Percentiles rank a stretch among this genome's conserved stretches.
Evolutionary conservation across 192 early-diverging fungal species (phyloP).

Genomic region (Gryganskiella cystojenkinii): DNA sequence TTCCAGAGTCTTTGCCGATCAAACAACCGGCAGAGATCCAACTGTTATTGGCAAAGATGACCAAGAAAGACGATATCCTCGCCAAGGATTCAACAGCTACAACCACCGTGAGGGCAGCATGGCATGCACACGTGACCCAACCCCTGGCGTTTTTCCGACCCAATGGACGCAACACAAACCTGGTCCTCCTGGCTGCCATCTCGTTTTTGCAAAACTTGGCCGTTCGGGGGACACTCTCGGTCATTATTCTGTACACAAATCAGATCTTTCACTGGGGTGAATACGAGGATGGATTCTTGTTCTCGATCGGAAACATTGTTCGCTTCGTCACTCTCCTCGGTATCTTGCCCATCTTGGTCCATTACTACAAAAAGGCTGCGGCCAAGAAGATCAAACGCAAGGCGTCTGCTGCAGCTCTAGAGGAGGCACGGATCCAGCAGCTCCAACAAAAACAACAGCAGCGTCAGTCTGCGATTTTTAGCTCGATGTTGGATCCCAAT

Average conservation of each 20-base stretch:
- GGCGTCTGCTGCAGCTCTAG: neutral
- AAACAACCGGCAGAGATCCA: conserved; percentile 16
- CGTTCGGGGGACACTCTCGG: conserved; percentile 23
- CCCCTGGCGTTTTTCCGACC: conserved; percentile 38
- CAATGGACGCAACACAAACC: conserved; percentile 49
- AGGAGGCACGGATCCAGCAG: neutral
- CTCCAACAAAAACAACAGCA: conserved; percentile 1
- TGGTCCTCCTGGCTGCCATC: conserved; percentile 29
- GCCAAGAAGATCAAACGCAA: conserved; percentile 21
- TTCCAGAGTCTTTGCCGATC: conserved; percentile 38
- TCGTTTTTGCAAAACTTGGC: conserved; percentile 38
- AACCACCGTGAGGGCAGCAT: neutral
- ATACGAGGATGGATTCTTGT: conserved; percentile 57
- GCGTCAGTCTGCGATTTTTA: no score
- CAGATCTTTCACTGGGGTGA: conserved; percentile 56
- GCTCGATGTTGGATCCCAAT: conserved; percentile 16
- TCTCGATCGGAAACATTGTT: conserved; percentile 34
- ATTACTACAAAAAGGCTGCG: conserved; percentile 37
- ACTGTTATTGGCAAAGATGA: neutral
- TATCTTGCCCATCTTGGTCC: conserved; percentile 50
- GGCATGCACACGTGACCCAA: conserved; percentile 30
- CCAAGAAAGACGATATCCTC: neutral
- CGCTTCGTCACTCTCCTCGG: conserved; percentile 45
- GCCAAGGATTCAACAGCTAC: neutral
- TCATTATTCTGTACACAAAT: conserved; percentile 57